Evolutionary conservation across 148 eudicot genomes (phyloP).

Genomic region (Gaultheria prostrata): DNA sequence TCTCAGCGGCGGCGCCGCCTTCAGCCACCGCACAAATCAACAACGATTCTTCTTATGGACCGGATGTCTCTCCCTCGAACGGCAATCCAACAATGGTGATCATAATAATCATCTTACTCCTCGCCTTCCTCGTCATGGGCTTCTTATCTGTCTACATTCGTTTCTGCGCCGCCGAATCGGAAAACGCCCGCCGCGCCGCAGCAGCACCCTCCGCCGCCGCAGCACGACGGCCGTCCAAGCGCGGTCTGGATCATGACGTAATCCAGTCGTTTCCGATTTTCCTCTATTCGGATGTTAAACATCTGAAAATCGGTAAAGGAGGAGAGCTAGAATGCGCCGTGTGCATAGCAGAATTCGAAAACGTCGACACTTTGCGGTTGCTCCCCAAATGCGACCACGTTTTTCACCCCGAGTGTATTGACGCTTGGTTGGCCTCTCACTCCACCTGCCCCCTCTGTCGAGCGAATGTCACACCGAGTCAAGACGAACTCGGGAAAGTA

Average conservation of each 20-base stretch:
- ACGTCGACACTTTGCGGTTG: constrained; percentile 22
- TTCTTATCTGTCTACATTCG: constrained; percentile 37
- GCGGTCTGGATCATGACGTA: constrained; percentile 24
- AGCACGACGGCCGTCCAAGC: not conserved
- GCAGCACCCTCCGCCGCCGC: not conserved
- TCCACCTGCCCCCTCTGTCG: constrained; percentile 32
- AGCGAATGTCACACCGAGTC: constrained; percentile 9
- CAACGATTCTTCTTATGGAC: not conserved
- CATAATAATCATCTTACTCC: constrained; percentile 21
- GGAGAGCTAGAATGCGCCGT: constrained; percentile 31
- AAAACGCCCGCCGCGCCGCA: not conserved
- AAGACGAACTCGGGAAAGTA: constrained; percentile 25
- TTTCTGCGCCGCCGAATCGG: constrained; percentile 10
- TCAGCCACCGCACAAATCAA: constrained; percentile 12
- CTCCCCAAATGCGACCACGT: constrained; percentile 16
- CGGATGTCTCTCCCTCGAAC: not conserved
- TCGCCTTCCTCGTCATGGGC: constrained; percentile 32
- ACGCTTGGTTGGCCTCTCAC: constrained; percentile 30
- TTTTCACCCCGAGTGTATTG: constrained; percentile 30
- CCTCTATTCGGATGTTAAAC: constrained; percentile 23
- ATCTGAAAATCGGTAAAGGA: constrained; percentile 22
- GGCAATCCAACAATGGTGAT: constrained; percentile 21
- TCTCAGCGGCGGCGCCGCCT: not conserved
- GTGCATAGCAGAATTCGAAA: constrained; percentile 27
- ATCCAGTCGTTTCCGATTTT: constrained; percentile 25